Evolutionary conservation across 2,329 filamentous ascomycete species (phyloP).

Genomic region (Curvularia hawaiiensis): DNA sequence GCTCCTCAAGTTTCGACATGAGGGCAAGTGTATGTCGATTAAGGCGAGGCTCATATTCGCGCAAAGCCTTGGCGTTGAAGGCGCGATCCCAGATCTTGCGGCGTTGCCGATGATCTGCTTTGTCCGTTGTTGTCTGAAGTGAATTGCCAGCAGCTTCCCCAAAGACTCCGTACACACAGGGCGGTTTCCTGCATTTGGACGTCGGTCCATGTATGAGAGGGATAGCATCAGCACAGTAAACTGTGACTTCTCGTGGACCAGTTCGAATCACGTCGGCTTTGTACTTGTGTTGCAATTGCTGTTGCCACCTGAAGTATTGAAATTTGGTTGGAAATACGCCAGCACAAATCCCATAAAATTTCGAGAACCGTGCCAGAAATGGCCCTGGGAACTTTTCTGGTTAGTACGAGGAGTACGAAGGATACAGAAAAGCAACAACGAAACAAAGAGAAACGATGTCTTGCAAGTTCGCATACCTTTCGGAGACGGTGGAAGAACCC

Average conservation of each 20-base stretch:
- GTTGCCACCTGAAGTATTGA: constrained; percentile 34
- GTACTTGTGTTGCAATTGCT: constrained; percentile 36
- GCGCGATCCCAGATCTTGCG: constrained; percentile 43
- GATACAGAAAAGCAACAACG: background rate
- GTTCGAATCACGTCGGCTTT: constrained; percentile 41
- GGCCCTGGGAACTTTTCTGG: constrained; percentile 46
- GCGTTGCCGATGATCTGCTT: constrained; percentile 35
- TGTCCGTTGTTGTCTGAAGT: constrained; percentile 37
- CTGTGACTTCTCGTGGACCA: constrained; percentile 42
- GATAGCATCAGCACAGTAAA: constrained; percentile 37
- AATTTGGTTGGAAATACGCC: constrained; percentile 24
- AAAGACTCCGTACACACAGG: constrained; percentile 29
- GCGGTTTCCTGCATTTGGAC: constrained; percentile 38
- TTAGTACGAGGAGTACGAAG: background rate
- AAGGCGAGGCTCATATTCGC: constrained; percentile 45
- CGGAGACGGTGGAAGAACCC: constrained; percentile 49
- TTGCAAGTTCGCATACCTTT: constrained; percentile 22
- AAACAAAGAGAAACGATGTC: background rate
- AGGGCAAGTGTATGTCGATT: constrained; percentile 36
- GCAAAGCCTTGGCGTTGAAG: constrained; percentile 41
- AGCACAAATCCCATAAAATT: constrained; percentile 45
- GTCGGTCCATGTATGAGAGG: constrained; percentile 36
- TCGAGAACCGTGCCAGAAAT: constrained; percentile 43
- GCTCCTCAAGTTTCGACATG: constrained; percentile 31
- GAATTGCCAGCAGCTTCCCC: constrained; percentile 28